Evolutionary conservation across 2,329 filamentous ascomycete genomes (phyloP).

Genomic region (Cyclaneusma minus): DNA sequence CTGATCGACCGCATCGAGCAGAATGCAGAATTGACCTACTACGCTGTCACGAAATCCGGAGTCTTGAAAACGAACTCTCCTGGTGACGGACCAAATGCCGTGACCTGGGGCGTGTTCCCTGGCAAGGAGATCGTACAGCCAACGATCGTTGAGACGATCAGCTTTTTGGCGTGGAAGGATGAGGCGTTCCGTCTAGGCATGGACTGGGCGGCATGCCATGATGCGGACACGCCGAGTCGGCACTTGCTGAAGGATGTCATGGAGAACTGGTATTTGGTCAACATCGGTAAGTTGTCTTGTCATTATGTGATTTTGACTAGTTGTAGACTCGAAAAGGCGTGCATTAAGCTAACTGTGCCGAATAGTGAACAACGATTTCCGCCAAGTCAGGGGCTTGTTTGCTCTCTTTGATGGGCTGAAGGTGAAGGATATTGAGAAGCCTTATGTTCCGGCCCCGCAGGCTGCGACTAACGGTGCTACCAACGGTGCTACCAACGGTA

Average conservation of each 20-base stretch:
- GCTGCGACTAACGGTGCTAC: constrained; percentile 4
- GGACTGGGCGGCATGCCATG: constrained; percentile 89
- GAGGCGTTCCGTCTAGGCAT: constrained; percentile 86
- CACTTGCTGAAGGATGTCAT: constrained; percentile 70
- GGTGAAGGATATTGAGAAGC: constrained; percentile 46
- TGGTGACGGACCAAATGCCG: constrained; percentile 83
- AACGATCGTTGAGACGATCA: constrained; percentile 96
- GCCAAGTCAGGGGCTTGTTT: constrained; percentile 68
- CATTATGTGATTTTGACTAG: constrained; percentile 2
- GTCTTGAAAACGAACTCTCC: constrained; percentile 73
- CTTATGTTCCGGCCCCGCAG: constrained; percentile 7
- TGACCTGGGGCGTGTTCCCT: constrained; percentile 98
- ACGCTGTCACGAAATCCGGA: constrained; percentile 75
- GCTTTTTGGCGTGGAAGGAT: constrained; percentile 96
- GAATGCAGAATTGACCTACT: constrained; percentile 78
- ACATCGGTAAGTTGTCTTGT: constrained; percentile 55
- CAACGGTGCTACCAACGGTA: constrained; percentile 4
- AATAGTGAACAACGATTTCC: constrained; percentile 93
- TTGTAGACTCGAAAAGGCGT: constrained; percentile 3
- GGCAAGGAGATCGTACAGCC: constrained; percentile 99
- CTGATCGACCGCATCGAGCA: constrained; percentile 64
- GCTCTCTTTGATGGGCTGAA: constrained; percentile 67
- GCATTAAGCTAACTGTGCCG: constrained; percentile 11
- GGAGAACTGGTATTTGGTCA: constrained; percentile 84
- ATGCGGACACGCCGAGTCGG: constrained; percentile 59